phyloP scores from a whole-genome alignment of 208 protist genomes.

The Strigomonas oncopelti region DNA sequence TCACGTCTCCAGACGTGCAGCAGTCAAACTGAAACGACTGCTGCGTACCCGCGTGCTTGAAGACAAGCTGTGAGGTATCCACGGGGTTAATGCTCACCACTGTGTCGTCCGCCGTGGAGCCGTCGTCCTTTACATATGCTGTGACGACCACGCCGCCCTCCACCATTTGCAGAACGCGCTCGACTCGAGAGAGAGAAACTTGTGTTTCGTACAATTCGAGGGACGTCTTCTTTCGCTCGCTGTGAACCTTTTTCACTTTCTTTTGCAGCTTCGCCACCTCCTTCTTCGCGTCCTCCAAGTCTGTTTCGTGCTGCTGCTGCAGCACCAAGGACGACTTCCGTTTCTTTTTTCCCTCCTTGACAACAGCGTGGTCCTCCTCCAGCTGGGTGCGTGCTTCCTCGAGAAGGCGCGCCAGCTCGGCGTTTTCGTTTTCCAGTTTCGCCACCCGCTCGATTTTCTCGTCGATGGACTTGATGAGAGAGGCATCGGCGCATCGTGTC shows the following conservation, averaged over 20 bases:
- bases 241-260: slow-evolving; percentile 30
- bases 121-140: neutral
- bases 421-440: slow-evolving; percentile 35
- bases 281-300: slow-evolving; percentile 16
- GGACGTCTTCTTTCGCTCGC: slow-evolving; percentile 22
- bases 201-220: slow-evolving; percentile 35
- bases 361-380: slow-evolving; percentile 11
- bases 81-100: slow-evolving; percentile 17
- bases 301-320: slow-evolving; percentile 7
- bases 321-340: slow-evolving; percentile 16
- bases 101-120: slow-evolving; percentile 6
- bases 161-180: slow-evolving; percentile 33
- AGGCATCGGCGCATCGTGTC: slow-evolving; percentile 15
- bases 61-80: slow-evolving; percentile 30
- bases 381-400: slow-evolving; percentile 31
- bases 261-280: slow-evolving; percentile 43
- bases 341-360: slow-evolving; percentile 8
- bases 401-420: slow-evolving; percentile 35
- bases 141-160: slow-evolving; percentile 38
- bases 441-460: slow-evolving; percentile 23
- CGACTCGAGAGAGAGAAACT: slow-evolving; percentile 24
- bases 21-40: slow-evolving; percentile 33
- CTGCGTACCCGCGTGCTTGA: slow-evolving; percentile 37
- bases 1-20: slow-evolving; percentile 25
- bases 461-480: slow-evolving; percentile 19